Evolutionary conservation across 129 eudicot species (phyloP), one percentile per base, ranked within the genome.

Genomic region (Solidago caesia): DNA sequence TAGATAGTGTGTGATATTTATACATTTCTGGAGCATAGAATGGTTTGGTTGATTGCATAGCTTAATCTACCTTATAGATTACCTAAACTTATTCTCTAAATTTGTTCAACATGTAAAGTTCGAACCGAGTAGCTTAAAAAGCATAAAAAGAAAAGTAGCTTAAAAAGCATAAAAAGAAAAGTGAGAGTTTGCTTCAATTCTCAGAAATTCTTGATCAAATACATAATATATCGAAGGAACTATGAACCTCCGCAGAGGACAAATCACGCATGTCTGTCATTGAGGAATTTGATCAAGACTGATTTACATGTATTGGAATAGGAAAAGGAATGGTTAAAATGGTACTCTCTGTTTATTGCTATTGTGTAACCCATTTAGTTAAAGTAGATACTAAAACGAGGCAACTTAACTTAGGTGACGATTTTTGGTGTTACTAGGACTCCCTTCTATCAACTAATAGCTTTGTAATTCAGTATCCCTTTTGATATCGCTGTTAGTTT

Each of bases 111-210:
- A 8, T 68, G 68, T 79, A 48, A 75, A 81, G 84, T 56, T 73
- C 71, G 79, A 79, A 51, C 84, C 79, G 71, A 72, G 78, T 73
- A 79, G 76, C 77, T 75, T 91, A 73, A 86, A 79, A 82, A 76
- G 97, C 83, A 74, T 78, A 82, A 65, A 83, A 86, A 82, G 67
- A 84, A 84, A 81, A n/a, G n/a, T n/a, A n/a, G n/a, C n/a, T n/a
- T n/a, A n/a, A n/a, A n/a, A n/a, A n/a, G n/a, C n/a, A n/a, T n/a
- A n/a, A n/a, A n/a, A n/a, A n/a, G n/a, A n/a, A n/a, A n/a, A 53
- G 12, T 26, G 92, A 88, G 79, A 88, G 97, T 77, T 79, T 57
- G 80, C 64, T 44, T 68, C 90, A 82, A 47, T 91, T 91, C 48
- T 42, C 64, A 8, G 92, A 88, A 66, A 85, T 88, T 65, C 43